Base-by-base conservation (phyloP, 331 rosid species). In the Saraca asoca region DNA sequence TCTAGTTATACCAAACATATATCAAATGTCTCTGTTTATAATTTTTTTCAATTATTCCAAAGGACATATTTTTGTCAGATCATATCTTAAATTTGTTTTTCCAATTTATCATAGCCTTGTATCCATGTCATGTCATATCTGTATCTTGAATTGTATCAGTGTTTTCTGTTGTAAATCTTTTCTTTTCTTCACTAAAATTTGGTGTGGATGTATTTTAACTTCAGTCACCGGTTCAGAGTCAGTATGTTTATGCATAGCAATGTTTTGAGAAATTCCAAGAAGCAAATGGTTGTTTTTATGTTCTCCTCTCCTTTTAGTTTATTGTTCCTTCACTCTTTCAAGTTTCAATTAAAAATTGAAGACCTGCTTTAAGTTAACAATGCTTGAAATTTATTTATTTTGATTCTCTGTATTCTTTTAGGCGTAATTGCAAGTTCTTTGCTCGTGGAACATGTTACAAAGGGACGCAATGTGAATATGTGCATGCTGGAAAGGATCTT, bases 391-490 rank as follows among this genome's bases (percentile, higher is more conserved):
- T 41, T 55, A 11, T 50, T 15, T 70, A 6, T 54, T 39, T 39
- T 18, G 14, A 71, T 7, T 52, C 49, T 60, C 17, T 76, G 63
- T 6, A 20, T 58, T 71, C 48, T 81, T 14, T 58, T 15, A 90
- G 99, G 96, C 76, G 81, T 53, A 75, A 76, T 59, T 94, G 99
- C 85, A 94, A 90, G 88, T 94, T 88, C 78, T 88, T 84, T 73
- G 86, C 96, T 44, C 91, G 95, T 48, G 99, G 99, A 41, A 71
- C 82, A 6, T 94, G 99, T 69, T 75, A 85, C 62, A 94, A 90
- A 82, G 99, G 99, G 79, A 96, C 86, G 51, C 89, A 81, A 81
- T 94, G 97, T 53, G 89, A 94, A 79, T 94, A 71, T 80, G 52
- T 83, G 11, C 99, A 94, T 79, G 91, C 85, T 57, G 80, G 85